These are phyloP conservation scores for Pichia sp. DNA, from an alignment of 1,139 yeast genomes.

Conservation along the genomic window DNA sequence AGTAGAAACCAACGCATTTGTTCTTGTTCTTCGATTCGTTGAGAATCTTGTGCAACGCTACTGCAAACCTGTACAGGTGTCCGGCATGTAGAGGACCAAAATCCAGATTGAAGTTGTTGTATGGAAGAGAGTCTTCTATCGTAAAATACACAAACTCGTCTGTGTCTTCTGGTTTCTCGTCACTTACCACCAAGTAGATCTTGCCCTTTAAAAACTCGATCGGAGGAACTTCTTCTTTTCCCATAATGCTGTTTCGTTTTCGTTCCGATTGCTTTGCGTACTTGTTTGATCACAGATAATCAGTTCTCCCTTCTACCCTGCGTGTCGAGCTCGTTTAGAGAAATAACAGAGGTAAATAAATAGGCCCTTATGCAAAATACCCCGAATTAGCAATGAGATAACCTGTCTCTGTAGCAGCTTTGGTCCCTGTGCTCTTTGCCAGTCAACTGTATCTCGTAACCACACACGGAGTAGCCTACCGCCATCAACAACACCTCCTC, in stretches of 20 bases:
- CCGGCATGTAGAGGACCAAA: slow-evolving; percentile 96
- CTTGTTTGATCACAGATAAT: too few relatives aligned
- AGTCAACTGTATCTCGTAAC: not conserved
- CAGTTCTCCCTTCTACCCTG: not conserved
- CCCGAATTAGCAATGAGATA: not conserved
- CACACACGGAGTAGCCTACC: not conserved
- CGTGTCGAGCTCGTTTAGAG: not conserved
- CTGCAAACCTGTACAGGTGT: slow-evolving; percentile 90
- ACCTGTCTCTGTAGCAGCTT: not conserved
- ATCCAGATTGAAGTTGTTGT: slow-evolving; percentile 89
- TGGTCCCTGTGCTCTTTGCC: not conserved
- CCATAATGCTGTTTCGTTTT: not conserved
- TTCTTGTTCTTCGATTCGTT: slow-evolving; percentile 81
- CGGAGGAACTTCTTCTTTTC: slow-evolving; percentile 19
- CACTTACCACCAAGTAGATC: slow-evolving; percentile 87
- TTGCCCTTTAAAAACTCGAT: slow-evolving; percentile 45
- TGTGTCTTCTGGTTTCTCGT: slow-evolving; percentile 72
- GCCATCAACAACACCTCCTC: not conserved
- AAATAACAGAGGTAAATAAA: not conserved
- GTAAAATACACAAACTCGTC: slow-evolving; percentile 79
- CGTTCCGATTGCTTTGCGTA: not conserved
- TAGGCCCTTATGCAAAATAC: not conserved
- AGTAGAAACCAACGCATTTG: slow-evolving; percentile 86
- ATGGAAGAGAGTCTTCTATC: slow-evolving; percentile 85
- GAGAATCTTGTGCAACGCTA: slow-evolving; percentile 82